Evolutionary conservation across 2,329 filamentous ascomycete genomes (phyloP).

Genomic region (Cladosporium cucumerinum): DNA sequence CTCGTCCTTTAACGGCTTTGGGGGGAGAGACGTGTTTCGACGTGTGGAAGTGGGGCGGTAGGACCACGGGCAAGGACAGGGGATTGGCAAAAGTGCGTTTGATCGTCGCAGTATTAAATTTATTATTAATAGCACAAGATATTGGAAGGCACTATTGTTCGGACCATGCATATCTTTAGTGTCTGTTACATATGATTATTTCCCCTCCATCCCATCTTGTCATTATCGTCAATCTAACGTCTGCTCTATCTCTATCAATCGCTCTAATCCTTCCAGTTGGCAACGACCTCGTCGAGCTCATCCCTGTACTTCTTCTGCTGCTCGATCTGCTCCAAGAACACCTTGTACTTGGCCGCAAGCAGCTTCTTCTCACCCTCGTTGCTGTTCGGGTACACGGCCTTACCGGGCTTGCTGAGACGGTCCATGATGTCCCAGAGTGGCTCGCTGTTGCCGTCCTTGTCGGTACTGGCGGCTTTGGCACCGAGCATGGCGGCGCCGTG

Average conservation of each 20-base stretch:
- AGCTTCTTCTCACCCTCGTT: conserved; percentile 73
- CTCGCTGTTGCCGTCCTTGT: conserved; percentile 74
- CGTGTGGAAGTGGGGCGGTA: background rate
- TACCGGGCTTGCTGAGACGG: conserved; percentile 90
- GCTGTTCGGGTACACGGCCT: conserved; percentile 70
- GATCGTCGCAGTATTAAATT: background rate
- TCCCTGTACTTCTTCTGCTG: conserved; percentile 79
- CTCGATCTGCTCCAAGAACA: conserved; percentile 91
- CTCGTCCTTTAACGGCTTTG: background rate
- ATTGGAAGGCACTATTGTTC: background rate
- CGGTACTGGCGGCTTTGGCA: conserved; percentile 88
- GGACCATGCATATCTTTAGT: background rate
- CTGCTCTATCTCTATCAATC: background rate
- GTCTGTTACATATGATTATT: background rate
- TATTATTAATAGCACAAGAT: background rate
- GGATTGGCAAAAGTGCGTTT: background rate
- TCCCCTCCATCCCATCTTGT: background rate
- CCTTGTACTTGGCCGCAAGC: conserved; percentile 82
- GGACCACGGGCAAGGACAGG: background rate
- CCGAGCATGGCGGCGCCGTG: conserved; percentile 98
- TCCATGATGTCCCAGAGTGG: conserved; percentile 96
- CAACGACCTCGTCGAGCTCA: conserved; percentile 63
- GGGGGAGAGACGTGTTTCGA: background rate
- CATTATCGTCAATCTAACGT: background rate
- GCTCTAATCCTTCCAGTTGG: conserved; percentile 30